Percentiles rank a stretch among this genome's conserved stretches.
Evolutionary conservation across 202 grass and related monocot genomes (phyloP).

Genomic region (Panicum virgatum): DNA sequence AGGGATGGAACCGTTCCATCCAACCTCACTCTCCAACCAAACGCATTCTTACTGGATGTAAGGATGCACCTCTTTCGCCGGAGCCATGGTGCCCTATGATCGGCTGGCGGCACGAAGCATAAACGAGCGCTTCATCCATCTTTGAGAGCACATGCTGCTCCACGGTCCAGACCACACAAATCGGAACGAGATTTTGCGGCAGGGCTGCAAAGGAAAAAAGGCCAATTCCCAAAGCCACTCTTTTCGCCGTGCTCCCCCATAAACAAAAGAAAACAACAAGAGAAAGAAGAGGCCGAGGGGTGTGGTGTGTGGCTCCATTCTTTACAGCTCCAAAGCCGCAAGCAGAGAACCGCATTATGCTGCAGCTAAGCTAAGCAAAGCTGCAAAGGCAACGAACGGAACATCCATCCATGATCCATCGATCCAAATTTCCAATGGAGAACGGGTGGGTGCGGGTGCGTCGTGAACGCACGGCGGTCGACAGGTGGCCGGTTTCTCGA

Average conservation of each 20-base stretch:
- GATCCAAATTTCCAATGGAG: neutral
- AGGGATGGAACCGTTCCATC: too few relatives aligned
- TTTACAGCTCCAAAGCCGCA: slow-evolving; percentile 45
- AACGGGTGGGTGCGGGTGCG: neutral
- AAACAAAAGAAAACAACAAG: neutral
- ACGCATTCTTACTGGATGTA: too few relatives aligned
- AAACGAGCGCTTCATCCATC: neutral
- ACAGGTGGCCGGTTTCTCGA: neutral
- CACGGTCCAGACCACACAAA: neutral
- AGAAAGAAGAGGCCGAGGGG: neutral
- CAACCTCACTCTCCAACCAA: too few relatives aligned
- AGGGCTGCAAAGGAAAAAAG: neutral
- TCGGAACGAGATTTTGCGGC: neutral
- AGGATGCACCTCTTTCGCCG: too few relatives aligned
- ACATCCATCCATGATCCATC: neutral
- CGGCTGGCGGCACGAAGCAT: neutral
- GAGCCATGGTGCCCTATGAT: neutral
- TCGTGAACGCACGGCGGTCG: neutral
- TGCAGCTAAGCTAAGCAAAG: slow-evolving; percentile 23
- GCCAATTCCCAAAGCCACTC: neutral
- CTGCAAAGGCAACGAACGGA: neutral
- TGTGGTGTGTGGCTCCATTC: neutral
- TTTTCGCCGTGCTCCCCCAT: neutral
- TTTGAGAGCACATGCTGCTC: slow-evolving; percentile 22
- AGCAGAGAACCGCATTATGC: neutral